Percentiles rank a stretch among this genome's conserved stretches.
These are phyloP conservation scores for Talaromyces sp. DNA, from an alignment of 2,329 filamentous ascomycete genomes.

Conservation along the genomic window DNA sequence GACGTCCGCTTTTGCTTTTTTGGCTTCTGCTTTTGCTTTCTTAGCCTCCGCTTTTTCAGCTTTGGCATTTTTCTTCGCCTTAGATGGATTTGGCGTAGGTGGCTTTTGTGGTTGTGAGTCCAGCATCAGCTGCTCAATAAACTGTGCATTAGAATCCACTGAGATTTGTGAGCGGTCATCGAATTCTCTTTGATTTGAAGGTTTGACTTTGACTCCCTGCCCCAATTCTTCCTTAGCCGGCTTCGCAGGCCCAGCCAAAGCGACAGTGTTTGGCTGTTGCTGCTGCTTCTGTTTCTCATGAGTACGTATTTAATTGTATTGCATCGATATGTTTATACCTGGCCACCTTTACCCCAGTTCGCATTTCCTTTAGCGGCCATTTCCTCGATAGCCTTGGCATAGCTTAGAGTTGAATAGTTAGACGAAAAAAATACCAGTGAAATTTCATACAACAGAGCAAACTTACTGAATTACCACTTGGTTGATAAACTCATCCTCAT, in stretches of 20 bases:
- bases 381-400: conserved; percentile 3
- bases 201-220: not conserved
- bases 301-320: not conserved
- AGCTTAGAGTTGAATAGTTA: not conserved
- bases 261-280: not conserved
- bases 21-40: not conserved
- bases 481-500: not conserved
- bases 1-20: not conserved
- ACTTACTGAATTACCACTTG: conserved; percentile 2
- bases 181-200: not conserved
- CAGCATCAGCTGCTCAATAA: not conserved
- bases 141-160: not conserved
- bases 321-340: not conserved
- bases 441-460: not conserved
- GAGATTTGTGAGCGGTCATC: not conserved
- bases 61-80: not conserved
- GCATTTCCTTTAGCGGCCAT: conserved; percentile 1
- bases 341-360: not conserved
- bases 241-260: not conserved
- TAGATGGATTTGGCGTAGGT: not conserved
- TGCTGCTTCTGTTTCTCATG: not conserved
- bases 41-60: not conserved
- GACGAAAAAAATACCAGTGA: not conserved
- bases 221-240: not conserved
- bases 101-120: not conserved